phyloP scores from a whole-genome alignment of 2,329 filamentous ascomycete species.

The Talaromyces sp. region DNA sequence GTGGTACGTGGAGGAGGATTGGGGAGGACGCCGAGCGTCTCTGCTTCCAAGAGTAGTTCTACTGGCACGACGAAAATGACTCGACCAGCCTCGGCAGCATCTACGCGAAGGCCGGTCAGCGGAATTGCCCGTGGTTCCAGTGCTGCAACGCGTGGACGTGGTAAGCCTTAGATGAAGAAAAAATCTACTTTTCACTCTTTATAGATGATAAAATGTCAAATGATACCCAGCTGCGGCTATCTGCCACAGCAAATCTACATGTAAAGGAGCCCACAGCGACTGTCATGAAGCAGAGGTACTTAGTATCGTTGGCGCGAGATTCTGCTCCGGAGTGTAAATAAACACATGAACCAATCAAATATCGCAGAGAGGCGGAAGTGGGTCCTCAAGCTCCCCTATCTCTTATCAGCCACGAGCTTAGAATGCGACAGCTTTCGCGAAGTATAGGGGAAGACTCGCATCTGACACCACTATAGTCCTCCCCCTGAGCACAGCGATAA shows the following conservation, averaged over 20 bases:
- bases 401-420: neutral
- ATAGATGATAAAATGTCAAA: neutral
- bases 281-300: neutral
- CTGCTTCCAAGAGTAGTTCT: slow-evolving; percentile 15
- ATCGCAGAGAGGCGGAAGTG: neutral
- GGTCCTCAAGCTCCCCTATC: neutral
- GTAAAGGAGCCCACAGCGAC: neutral
- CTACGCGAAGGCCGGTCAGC: slow-evolving; percentile 34
- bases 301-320: neutral
- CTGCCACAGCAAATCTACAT: neutral
- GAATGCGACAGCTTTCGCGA: neutral
- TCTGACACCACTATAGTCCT: neutral
- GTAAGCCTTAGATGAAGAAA: slow-evolving; percentile 13
- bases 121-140: slow-evolving; percentile 37
- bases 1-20: slow-evolving; percentile 30
- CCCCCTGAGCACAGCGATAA: neutral
- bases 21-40: slow-evolving; percentile 34
- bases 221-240: slow-evolving; percentile 7
- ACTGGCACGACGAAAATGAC: slow-evolving; percentile 3
- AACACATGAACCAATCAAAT: neutral
- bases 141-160: slow-evolving; percentile 29
- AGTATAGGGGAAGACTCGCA: neutral
- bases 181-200: neutral
- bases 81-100: slow-evolving; percentile 20
- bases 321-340: neutral